Conservation (phyloP, 768 basidiomycete species). For the Mycena vulgaris region DNA sequence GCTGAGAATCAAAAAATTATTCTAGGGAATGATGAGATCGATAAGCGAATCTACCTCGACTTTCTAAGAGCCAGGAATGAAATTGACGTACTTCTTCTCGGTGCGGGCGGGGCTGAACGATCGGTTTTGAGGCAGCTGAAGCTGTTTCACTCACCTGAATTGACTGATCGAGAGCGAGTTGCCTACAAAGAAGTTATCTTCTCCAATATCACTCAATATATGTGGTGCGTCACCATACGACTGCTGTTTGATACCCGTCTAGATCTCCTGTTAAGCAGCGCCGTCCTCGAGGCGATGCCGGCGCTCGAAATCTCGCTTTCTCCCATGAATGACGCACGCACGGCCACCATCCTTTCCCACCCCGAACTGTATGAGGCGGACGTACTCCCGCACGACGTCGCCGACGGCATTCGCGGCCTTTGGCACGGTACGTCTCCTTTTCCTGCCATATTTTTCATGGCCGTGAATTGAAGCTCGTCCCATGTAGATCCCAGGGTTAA, state of each 20-base stretch:
- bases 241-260: constrained; percentile 5
- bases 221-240: constrained; percentile 72
- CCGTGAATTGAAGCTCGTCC: neutral
- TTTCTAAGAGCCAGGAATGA: too few relatives aligned
- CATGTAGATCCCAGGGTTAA: constrained; percentile 75
- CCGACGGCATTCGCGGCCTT: constrained; percentile 82
- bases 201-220: constrained; percentile 93
- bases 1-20: too few relatives aligned
- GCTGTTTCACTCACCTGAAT: too few relatives aligned
- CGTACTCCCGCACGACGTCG: constrained; percentile 78
- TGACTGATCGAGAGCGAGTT: too few relatives aligned
- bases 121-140: too few relatives aligned
- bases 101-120: too few relatives aligned
- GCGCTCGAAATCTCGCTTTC: constrained; percentile 84
- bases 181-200: constrained; percentile 96
- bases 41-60: too few relatives aligned
- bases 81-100: too few relatives aligned
- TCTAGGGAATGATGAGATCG: too few relatives aligned
- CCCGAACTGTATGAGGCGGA: constrained; percentile 88
- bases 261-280: constrained; percentile 57
- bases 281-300: constrained; percentile 93
- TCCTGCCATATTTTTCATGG: neutral
- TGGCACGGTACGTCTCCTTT: constrained; percentile 61
- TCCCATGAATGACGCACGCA: constrained; percentile 77
- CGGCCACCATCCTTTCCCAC: constrained; percentile 76